Evolutionary conservation across 352 stramenopile species (phyloP), one percentile per base, ranked within the genome.

Genomic region (Globisporangium sylvaticum): DNA sequence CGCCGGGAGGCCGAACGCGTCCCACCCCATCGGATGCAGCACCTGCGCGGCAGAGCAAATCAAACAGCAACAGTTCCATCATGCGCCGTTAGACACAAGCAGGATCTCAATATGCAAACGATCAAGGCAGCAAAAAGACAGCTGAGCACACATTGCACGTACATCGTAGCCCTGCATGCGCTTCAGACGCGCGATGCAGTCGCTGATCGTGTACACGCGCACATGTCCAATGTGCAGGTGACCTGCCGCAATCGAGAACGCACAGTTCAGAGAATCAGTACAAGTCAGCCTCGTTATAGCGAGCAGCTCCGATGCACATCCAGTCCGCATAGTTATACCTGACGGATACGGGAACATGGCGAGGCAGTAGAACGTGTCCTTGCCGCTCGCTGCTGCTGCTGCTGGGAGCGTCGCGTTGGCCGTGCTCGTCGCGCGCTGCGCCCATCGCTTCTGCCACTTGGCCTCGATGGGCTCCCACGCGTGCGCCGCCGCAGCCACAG

Each of bases 291-390:
- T 1, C 14, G 42, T 20, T 50, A 12, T 10, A 22, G 18, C 42
- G 18, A 50, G 6, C 18, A 50, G 42, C 18, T 22, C 42, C 4
- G 8, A 8, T 9, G 18, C 39, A 22, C 42, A 50, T 20, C 10
- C 3, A 15, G 29, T 42, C 32, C 32, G 18, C n/a, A 46, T 31
- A 29, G 65, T 24, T 76, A 71, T 76, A 71, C 95, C 97, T 6
- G 97, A 99, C 50, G 98, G 98, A 76, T 99, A 99, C 34, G 98
- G 98, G 72, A 99, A 99, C 98, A 99, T 99, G 75, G 90, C 77
- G 68, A 98, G 81, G 58, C 90, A 94, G 73, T 98, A 98, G 71
- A 90, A 94, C 50, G 79, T 78, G 44, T 84, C 70, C 70, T 91
- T 90, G 32, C 50, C 56, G 62, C 32, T 66, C 18, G 63, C n/a